Conservation (phyloP, 805 yeast species). For the Ogataea haglerorum region DNA sequence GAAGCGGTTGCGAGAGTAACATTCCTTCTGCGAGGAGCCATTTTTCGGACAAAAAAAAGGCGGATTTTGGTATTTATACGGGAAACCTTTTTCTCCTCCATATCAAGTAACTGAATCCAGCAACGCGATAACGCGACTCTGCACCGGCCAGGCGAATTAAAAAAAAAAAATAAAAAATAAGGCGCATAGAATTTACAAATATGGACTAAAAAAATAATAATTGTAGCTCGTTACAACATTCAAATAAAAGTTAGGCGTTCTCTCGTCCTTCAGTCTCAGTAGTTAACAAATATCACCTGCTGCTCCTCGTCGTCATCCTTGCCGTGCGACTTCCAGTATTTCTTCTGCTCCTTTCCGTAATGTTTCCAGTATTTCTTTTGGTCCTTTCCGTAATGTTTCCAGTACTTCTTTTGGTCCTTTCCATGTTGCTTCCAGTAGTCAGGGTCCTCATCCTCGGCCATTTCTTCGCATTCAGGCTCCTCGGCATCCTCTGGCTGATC, state of each 20-base stretch:
- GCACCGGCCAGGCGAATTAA: slow-evolving; percentile 8
- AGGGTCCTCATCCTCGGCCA: slow-evolving; percentile 13
- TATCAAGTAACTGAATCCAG: slow-evolving; percentile 11
- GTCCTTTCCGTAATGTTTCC: slow-evolving; percentile 19
- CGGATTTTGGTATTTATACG: slow-evolving; percentile 4
- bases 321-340: slow-evolving; percentile 17
- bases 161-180: not conserved
- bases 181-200: slow-evolving; percentile 13
- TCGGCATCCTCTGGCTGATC: slow-evolving; percentile 13
- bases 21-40: slow-evolving; percentile 24
- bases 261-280: not conserved
- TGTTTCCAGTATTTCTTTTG: slow-evolving; percentile 25
- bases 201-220: not conserved
- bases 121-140: slow-evolving; percentile 9
- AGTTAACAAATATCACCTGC: slow-evolving; percentile 3
- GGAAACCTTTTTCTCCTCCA: slow-evolving; percentile 5
- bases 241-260: no score
- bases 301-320: slow-evolving; percentile 1
- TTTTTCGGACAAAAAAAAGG: slow-evolving; percentile 1
- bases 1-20: slow-evolving; percentile 39
- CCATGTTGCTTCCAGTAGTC: slow-evolving; percentile 24
- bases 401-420: slow-evolving; percentile 26
- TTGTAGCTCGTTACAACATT: no score
- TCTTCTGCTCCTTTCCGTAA: slow-evolving; percentile 21
- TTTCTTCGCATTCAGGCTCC: slow-evolving; percentile 9